Conservation (phyloP, 306 rosid species). For the Rosa chinensis region DNA sequence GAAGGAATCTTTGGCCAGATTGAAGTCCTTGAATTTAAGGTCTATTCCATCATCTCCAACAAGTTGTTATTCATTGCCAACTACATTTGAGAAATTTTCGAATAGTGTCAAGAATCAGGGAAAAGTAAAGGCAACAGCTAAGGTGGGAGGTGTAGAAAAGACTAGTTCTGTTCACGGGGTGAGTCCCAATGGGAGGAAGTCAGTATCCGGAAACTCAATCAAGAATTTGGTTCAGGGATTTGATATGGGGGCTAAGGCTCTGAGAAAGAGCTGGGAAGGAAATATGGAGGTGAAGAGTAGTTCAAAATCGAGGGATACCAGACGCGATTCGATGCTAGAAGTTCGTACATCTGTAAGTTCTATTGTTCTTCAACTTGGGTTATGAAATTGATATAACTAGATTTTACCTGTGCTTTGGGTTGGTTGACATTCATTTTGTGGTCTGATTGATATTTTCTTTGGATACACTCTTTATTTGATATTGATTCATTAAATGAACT, state of each 20-base stretch:
- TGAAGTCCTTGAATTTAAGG: slow-evolving; percentile 78
- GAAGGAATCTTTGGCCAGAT: slow-evolving; percentile 58
- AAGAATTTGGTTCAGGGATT: slow-evolving; percentile 74
- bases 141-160: slow-evolving; percentile 51
- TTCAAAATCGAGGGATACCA: slow-evolving; percentile 55
- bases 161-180: slow-evolving; percentile 53
- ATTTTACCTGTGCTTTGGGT: background rate
- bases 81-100: slow-evolving; percentile 81
- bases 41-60: slow-evolving; percentile 82
- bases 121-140: slow-evolving; percentile 48
- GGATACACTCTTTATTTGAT: background rate
- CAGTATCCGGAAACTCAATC: slow-evolving; percentile 51
- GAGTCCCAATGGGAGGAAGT: slow-evolving; percentile 57
- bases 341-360: slow-evolving; percentile 62
- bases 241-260: slow-evolving; percentile 88
- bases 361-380: slow-evolving; percentile 3
- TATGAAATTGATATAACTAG: background rate
- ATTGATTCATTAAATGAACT: background rate
- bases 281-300: slow-evolving; percentile 66
- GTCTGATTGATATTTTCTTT: background rate
- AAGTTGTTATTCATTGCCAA: slow-evolving; percentile 83
- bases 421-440: background rate
- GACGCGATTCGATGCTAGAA: slow-evolving; percentile 66
- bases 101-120: slow-evolving; percentile 72
- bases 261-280: slow-evolving; percentile 99